phyloP scores from a whole-genome alignment of 345 rosid species.

The Camelina hispida region DNA sequence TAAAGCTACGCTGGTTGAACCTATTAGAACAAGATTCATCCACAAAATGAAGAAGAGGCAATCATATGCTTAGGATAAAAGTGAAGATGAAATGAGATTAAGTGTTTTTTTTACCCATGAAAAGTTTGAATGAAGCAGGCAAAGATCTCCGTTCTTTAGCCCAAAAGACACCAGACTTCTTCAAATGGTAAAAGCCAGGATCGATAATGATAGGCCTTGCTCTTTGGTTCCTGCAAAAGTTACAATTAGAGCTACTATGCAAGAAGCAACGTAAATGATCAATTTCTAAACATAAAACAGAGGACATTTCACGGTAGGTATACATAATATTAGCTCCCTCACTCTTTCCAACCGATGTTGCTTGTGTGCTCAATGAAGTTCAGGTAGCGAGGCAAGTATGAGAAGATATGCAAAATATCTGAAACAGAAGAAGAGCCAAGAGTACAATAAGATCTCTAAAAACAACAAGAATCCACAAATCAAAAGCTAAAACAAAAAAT shows the following conservation, averaged over 20 bases:
- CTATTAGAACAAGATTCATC: conserved; percentile 45
- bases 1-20: conserved; percentile 77
- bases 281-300: conserved; percentile 1
- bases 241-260: conserved; percentile 5
- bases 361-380: conserved; percentile 97
- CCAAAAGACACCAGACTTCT: conserved; percentile 84
- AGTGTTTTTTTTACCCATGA: conserved; percentile 60
- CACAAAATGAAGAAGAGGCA: conserved; percentile 11
- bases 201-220: conserved; percentile 90
- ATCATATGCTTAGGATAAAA: neutral
- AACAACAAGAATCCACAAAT: neutral
- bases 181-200: conserved; percentile 87
- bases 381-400: conserved; percentile 88
- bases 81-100: conserved; percentile 3
- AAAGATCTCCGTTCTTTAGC: conserved; percentile 84
- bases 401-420: conserved; percentile 92
- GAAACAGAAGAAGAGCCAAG: conserved; percentile 49
- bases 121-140: conserved; percentile 91
- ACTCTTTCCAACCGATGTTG: conserved; percentile 95
- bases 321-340: conserved; percentile 51
- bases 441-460: conserved; percentile 25
- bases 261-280: neutral
- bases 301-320: conserved; percentile 30
- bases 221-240: conserved; percentile 63
- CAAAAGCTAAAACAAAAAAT: neutral